Conservation (phyloP, 208 protist species). For the Wallacemonas sp. region DNA sequence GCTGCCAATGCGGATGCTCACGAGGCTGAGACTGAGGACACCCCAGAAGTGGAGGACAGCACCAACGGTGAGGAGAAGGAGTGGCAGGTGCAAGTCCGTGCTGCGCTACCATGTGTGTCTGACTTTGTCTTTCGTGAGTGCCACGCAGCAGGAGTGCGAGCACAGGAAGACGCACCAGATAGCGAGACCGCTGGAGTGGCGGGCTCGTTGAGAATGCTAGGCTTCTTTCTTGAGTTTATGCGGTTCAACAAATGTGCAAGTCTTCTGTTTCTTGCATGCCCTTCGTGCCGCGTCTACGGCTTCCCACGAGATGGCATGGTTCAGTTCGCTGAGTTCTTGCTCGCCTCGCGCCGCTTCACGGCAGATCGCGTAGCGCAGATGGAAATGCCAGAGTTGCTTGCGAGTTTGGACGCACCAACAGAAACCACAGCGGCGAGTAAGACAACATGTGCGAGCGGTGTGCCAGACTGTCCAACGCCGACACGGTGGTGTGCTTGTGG, state of each 20-base stretch:
- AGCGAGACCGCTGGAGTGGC: too few relatives aligned
- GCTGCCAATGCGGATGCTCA: too few relatives aligned
- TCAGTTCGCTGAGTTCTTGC: slow-evolving; percentile 25
- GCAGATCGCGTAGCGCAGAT: slow-evolving; percentile 9
- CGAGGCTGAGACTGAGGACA: neutral
- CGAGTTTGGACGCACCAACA: slow-evolving; percentile 13
- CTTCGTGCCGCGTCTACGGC: slow-evolving; percentile 29
- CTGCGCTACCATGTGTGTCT: slow-evolving; percentile 29
- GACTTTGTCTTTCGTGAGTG: slow-evolving; percentile 40
- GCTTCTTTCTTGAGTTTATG: too few relatives aligned
- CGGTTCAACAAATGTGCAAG: too few relatives aligned
- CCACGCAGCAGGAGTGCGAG: slow-evolving; percentile 27
- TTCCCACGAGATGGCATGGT: too few relatives aligned
- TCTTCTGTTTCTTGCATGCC: slow-evolving; percentile 34
- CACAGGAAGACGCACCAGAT: too few relatives aligned
- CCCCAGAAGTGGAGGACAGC: neutral
- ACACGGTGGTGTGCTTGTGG: slow-evolving; percentile 25
- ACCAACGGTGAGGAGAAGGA: too few relatives aligned
- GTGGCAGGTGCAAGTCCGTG: slow-evolving; percentile 6
- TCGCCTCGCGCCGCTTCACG: slow-evolving; percentile 18
- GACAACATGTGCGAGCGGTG: too few relatives aligned
- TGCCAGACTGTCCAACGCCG: too few relatives aligned
- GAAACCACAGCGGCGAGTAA: too few relatives aligned
- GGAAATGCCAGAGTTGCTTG: slow-evolving; percentile 1
- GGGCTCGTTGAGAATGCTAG: slow-evolving; percentile 21